phyloP scores from a whole-genome alignment of 1,284 basidiomycete species.

The Ganoderma lingzhi region DNA sequence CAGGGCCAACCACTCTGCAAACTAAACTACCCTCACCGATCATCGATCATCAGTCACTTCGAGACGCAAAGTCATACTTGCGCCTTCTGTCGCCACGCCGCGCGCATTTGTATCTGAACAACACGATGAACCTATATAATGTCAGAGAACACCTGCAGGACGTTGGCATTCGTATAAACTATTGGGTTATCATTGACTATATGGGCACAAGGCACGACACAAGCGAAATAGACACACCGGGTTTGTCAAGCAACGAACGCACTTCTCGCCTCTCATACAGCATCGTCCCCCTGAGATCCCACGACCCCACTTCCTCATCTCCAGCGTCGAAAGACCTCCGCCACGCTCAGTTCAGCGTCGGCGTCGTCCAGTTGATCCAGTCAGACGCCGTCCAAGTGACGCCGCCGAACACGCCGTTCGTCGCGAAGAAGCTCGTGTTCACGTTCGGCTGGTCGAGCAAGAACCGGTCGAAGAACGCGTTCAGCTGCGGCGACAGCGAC shows the following conservation, averaged over 20 bases:
- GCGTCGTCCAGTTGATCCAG: slow-evolving; percentile 59
- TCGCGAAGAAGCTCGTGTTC: slow-evolving; percentile 54
- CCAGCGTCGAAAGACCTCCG: neutral
- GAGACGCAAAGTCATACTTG: neutral
- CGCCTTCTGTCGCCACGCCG: neutral
- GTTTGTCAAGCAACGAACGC: neutral
- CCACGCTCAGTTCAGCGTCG: slow-evolving; percentile 40
- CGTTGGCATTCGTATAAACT: neutral
- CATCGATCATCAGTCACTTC: neutral
- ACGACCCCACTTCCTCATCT: neutral
- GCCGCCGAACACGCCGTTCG: slow-evolving; percentile 52
- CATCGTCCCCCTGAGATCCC: neutral
- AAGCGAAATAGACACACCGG: neutral
- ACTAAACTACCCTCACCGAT: neutral
- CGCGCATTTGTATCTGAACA: neutral
- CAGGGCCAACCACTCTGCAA: too few species aligned
- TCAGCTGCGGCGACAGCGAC: slow-evolving; percentile 48
- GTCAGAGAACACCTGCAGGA: neutral
- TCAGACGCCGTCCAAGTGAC: slow-evolving; percentile 48
- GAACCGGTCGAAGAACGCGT: slow-evolving; percentile 62
- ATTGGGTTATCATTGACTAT: neutral
- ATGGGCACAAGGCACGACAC: neutral
- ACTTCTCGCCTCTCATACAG: neutral
- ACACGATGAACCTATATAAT: neutral
- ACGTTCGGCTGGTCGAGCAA: slow-evolving; percentile 50